These are phyloP conservation scores for Ploettnerulaceae sp. DNA, from an alignment of 2,329 filamentous ascomycete genomes.

Conservation along the genomic window DNA sequence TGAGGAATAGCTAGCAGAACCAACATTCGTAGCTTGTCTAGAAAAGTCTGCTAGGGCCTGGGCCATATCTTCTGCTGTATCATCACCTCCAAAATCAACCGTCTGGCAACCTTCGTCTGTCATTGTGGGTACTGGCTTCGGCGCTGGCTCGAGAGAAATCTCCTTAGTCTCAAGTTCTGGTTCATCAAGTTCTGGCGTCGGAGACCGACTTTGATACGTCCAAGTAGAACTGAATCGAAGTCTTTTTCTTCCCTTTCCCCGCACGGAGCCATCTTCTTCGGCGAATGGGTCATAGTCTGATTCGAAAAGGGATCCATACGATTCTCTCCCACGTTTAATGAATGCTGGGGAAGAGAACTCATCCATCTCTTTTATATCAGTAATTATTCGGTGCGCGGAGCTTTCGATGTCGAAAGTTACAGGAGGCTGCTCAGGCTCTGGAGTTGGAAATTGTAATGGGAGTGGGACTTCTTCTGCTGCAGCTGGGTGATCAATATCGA, in stretches of 20 bases:
- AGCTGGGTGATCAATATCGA: constrained; percentile 49
- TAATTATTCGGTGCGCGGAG: constrained; percentile 34
- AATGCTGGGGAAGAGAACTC: constrained; percentile 78
- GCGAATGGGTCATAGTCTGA: constrained; percentile 59
- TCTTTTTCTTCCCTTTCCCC: constrained; percentile 61
- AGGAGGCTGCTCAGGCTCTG: constrained; percentile 24
- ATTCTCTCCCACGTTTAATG: constrained; percentile 64
- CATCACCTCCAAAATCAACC: constrained; percentile 33
- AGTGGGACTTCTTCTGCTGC: constrained; percentile 21
- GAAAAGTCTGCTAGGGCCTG: constrained; percentile 22
- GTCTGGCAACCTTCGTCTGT: constrained; percentile 40
- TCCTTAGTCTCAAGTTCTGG: constrained; percentile 11
- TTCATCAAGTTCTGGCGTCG: constrained; percentile 53
- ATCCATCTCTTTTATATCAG: constrained; percentile 37
- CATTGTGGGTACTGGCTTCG: constrained; percentile 29
- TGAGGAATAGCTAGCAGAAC: constrained; percentile 12
- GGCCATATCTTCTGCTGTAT: constrained; percentile 20
- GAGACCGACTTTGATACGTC: constrained; percentile 68
- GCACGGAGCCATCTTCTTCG: constrained; percentile 60
- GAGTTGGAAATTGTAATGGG: constrained; percentile 19
- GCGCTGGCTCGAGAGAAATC: constrained; percentile 17
- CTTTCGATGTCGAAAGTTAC: constrained; percentile 20
- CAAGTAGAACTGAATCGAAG: constrained; percentile 65
- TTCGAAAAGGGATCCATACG: constrained; percentile 63
- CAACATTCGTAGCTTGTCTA: constrained; percentile 22